Evolutionary conservation across 1,284 basidiomycete species (phyloP), one percentile per base, ranked within the genome.

Genomic region (Grifola frondosa): DNA sequence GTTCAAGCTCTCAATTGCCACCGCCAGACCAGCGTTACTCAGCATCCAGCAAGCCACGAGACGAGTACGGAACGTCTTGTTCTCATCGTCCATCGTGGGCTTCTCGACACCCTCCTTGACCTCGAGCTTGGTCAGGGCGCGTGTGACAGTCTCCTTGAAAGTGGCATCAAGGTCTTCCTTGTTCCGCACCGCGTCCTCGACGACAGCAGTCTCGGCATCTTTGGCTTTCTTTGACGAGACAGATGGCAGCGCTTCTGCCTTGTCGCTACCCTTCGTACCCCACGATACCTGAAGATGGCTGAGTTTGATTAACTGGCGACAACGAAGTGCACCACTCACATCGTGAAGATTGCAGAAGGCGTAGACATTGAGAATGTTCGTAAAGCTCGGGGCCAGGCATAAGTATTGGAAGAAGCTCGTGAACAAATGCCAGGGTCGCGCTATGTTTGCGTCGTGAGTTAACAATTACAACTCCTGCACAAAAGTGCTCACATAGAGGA

Each of bases 351-450:
- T 96, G 67, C 93, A 97, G 74, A 97, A 98, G 0, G 93, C 92
- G 61, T 97, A 97, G 24, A 96, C 91, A 66, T 97, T 97, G 55
- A 98, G 78, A 21, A 97, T 85, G 60, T 97, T 97, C 37, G 86
- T 93, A 70, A 96, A 95, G 56, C 88, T 91, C 1, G 91, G 91
- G 13, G 93, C 94, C 40, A 97, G 66, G 52, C 85, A 81, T 56
- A 97, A 71, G 65, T 97, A 98, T 65, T 97, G 95, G 54, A 88
- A 74, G 76, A 97, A 95, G 59, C 91, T 94, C n/a, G 91, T 92
- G 66, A 96, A 81, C 86, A 99, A 91, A 65, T 98, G 95, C 95
- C 95, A 97, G 6, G 95, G 68, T 98, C 95, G 47, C 88, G 81
- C 88, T 93, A 52, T 11, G 47, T 29, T 48, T 24, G 13, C n/a